phyloP scores from a whole-genome alignment of 139 green algal genomes.

The Chlamydomonas incerta region DNA sequence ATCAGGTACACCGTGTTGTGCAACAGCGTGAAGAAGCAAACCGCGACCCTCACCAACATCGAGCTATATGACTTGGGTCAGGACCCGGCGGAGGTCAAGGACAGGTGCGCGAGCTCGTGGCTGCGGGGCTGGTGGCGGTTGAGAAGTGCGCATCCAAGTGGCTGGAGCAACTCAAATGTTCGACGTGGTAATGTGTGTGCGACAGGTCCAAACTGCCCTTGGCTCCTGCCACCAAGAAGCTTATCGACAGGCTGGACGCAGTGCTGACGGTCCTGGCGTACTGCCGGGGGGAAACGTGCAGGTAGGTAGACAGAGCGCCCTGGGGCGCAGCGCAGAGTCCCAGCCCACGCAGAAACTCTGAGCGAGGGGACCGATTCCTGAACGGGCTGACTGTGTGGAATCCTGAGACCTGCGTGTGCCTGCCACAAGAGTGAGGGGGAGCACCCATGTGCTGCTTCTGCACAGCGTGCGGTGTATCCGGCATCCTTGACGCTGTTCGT shows the following conservation, averaged over 20 bases:
- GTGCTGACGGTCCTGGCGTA: constrained; percentile 18
- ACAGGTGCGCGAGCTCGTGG: neutral
- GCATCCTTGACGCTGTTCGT: neutral
- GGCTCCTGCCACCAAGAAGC: neutral
- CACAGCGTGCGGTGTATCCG: too few relatives aligned
- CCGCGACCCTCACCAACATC: neutral
- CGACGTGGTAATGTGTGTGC: too few relatives aligned
- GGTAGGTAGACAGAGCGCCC: neutral
- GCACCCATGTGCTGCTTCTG: too few relatives aligned
- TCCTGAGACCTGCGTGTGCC: too few relatives aligned
- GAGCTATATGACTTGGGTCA: constrained; percentile 19
- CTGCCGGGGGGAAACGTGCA: neutral
- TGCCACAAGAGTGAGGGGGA: too few relatives aligned
- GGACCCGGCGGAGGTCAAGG: constrained; percentile 3
- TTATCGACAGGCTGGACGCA: neutral
- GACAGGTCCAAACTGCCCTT: neutral
- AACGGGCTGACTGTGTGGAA: too few relatives aligned
- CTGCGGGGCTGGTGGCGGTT: neutral
- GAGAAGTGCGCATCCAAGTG: too few relatives aligned
- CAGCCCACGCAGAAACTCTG: too few relatives aligned
- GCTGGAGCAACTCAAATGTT: too few relatives aligned
- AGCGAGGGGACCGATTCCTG: too few relatives aligned
- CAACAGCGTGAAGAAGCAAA: constrained; percentile 13
- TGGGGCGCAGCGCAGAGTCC: too few relatives aligned
- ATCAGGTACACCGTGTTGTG: constrained; percentile 16